Conservation (phyloP, 108 stramenopile genomes). For the Stephanodiscus minutulus region DNA sequence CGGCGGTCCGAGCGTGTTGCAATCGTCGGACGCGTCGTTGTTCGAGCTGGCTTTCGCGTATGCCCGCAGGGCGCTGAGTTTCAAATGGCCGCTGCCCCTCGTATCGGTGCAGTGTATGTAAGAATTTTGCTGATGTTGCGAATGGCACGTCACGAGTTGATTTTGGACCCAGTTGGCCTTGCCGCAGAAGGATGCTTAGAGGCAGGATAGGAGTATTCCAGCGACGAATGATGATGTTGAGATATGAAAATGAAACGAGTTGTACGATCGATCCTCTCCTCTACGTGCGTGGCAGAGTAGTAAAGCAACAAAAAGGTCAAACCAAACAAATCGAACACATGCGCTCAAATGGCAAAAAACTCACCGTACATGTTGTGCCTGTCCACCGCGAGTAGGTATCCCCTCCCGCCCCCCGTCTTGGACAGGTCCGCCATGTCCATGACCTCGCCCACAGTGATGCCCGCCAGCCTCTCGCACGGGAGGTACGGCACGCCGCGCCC, state of each 20-base stretch:
- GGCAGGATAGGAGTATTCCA: neutral
- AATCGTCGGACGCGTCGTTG: constrained; percentile 63
- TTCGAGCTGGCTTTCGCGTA: constrained; percentile 71
- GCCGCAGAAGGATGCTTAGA: constrained; percentile 56
- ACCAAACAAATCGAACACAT: too few species aligned
- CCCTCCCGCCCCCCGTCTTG: constrained; percentile 24
- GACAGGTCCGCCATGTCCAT: constrained; percentile 55
- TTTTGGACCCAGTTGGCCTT: constrained; percentile 62
- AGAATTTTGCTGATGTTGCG: constrained; percentile 2
- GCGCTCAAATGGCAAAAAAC: too few species aligned
- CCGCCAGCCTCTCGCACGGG: constrained; percentile 55
- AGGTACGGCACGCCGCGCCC: constrained; percentile 55
- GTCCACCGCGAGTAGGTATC: constrained; percentile 75
- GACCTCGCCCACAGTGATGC: constrained; percentile 58
- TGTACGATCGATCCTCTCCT: neutral
- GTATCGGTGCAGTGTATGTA: constrained; percentile 43
- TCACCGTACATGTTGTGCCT: constrained; percentile 67
- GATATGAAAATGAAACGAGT: neutral
- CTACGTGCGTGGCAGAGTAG: neutral
- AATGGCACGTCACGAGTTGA: constrained; percentile 69
- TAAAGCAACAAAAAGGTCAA: neutral
- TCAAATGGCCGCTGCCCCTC: constrained; percentile 35
- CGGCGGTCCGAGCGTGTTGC: constrained; percentile 64
- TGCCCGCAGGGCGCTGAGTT: constrained; percentile 39
- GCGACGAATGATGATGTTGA: neutral